These are phyloP conservation scores for Eucalyptus marginata DNA, from an alignment of 345 rosid species.

Conservation along the genomic window DNA sequence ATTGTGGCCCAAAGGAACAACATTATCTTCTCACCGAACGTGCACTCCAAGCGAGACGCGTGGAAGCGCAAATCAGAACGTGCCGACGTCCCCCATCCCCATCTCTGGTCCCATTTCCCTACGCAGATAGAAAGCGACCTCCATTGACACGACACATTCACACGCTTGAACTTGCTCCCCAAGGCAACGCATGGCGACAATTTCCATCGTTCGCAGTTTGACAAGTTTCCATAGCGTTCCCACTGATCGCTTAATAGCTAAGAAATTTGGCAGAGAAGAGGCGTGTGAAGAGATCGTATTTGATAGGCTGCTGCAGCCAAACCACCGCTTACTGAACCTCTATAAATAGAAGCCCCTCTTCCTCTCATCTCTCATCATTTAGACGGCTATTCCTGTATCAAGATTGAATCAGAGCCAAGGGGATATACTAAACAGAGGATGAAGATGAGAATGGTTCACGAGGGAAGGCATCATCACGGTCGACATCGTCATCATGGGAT, in stretches of 20 bases:
- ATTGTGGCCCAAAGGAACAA: neutral
- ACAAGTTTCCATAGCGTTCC: neutral
- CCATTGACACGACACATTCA: neutral
- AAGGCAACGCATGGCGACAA: neutral
- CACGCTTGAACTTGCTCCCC: neutral
- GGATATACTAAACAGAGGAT: neutral
- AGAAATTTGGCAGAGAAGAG: neutral
- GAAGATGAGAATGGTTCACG: neutral
- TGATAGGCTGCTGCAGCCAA: neutral
- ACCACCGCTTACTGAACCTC: neutral
- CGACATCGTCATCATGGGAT: neutral
- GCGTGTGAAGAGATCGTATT: neutral
- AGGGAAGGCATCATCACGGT: neutral
- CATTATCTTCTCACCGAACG: neutral
- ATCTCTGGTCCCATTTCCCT: neutral
- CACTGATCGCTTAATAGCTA: neutral
- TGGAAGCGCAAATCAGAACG: neutral
- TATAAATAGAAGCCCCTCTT: neutral
- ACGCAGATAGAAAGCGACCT: neutral
- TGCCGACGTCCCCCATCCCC: neutral
- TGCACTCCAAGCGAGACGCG: neutral
- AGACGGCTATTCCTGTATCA: neutral
- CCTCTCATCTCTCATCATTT: fast-evolving
- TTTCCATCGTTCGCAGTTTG: neutral
- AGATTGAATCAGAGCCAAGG: neutral